Base-by-base conservation (phyloP, 306 rosid species). In the Vicia sativa region DNA sequence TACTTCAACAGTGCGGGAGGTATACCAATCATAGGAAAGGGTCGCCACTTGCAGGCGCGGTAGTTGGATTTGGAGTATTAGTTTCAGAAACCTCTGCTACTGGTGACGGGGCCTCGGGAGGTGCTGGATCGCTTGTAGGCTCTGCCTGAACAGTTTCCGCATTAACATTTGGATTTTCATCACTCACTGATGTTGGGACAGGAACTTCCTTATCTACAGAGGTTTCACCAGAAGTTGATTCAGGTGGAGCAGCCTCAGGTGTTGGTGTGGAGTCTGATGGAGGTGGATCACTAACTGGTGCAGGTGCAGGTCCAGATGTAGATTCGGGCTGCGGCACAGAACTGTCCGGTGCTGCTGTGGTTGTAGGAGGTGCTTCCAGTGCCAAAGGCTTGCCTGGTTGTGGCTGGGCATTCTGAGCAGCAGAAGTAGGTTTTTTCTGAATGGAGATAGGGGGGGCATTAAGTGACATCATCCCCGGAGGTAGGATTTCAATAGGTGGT, bases 401-500 rank as follows among this genome's bases (percentile, higher is more conserved):
- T 62, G 72, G 95, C 73, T 60, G 84, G 48, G 84, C 60, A 72
- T 72, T 81, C 81, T 82, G 96, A 11, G 81, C 69, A 48, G 84
- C 78, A 57, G 87, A 74, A 77, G 73, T 76, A 19, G 85, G 89
- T 83, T 88, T 91, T 77, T 95, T 95, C 78, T 83, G 88, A 54
- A 82, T 65, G 31, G 96, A 70, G 25, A 88, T 81, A 52, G 99
- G 83, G 72, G 76, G 86, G 56, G 76, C 87, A 60, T 90, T 71
- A 21, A 90, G 85, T 67, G 99, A 85, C 25, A 78, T 23, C 96
- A 95, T 88, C 53, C 97, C 99, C 0, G 96, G 99, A 74, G 99
- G 99, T 75, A 95, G 79, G 75, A 90, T 90, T 81, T 95, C 97
- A 28, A 95, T 95, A 1, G 96, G 91, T 3, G 91, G 96, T 68